Conservation (phyloP, 805 yeast genomes). For the Blastobotrys americana region DNA sequence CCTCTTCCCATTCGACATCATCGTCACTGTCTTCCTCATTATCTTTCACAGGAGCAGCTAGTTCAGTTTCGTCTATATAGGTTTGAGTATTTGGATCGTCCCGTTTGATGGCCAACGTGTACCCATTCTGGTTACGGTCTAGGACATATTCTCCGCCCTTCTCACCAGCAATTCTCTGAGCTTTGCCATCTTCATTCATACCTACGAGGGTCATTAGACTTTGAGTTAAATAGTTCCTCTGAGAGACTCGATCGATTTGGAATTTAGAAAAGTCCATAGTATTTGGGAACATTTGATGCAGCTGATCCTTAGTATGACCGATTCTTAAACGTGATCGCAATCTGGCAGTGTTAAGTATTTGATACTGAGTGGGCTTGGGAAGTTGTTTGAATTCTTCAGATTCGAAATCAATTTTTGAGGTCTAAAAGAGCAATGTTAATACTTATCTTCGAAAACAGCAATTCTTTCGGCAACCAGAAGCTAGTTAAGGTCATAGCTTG, state of each 20-base stretch:
- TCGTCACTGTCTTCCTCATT: slow-evolving; percentile 36
- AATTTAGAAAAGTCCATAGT: slow-evolving; percentile 86
- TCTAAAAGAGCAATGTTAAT: slow-evolving; percentile 9
- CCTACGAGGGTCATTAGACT: slow-evolving; percentile 77
- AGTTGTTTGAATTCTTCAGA: slow-evolving; percentile 67
- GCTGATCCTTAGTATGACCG: slow-evolving; percentile 91
- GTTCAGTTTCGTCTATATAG: slow-evolving; percentile 13
- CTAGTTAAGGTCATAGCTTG: too few species aligned
- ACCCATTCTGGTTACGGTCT: slow-evolving; percentile 72
- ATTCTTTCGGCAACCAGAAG: too few species aligned
- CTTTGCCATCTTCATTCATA: slow-evolving; percentile 43
- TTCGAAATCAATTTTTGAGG: slow-evolving; percentile 63
- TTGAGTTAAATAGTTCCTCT: slow-evolving; percentile 86
- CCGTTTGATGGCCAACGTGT: slow-evolving; percentile 58
- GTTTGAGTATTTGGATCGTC: slow-evolving; percentile 16
- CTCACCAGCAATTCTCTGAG: slow-evolving; percentile 64
- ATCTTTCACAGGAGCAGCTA: slow-evolving; percentile 11
- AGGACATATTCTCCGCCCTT: slow-evolving; percentile 68
- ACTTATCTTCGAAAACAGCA: neutral
- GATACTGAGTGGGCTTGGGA: slow-evolving; percentile 84
- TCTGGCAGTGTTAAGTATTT: slow-evolving; percentile 75
- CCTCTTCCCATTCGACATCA: slow-evolving; percentile 68
- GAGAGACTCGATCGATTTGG: slow-evolving; percentile 88
- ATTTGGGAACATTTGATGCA: slow-evolving; percentile 72
- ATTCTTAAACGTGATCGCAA: slow-evolving; percentile 81